Conservation (phyloP, 805 yeast species). For the Wickerhamiella vanderwaltii region DNA sequence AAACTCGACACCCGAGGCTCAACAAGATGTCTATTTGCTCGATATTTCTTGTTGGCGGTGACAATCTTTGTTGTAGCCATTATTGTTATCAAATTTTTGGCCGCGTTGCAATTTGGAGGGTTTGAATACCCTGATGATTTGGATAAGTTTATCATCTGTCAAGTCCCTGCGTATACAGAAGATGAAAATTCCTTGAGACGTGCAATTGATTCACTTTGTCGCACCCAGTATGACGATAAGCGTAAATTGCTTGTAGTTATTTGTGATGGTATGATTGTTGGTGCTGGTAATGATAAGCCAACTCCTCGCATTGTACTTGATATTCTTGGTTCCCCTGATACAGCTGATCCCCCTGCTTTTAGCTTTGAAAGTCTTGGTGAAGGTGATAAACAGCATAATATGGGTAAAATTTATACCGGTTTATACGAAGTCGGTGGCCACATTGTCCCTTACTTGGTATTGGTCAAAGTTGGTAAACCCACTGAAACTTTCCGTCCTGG, state of each 20-base stretch:
- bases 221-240: slow-evolving; percentile 43
- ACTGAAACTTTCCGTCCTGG: slow-evolving; percentile 43
- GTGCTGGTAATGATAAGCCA: slow-evolving; percentile 44
- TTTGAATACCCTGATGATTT: slow-evolving; percentile 29
- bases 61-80: slow-evolving; percentile 30
- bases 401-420: slow-evolving; percentile 53
- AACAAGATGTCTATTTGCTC: slow-evolving; percentile 30
- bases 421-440: slow-evolving; percentile 44
- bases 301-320: slow-evolving; percentile 45
- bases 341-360: slow-evolving; percentile 39
- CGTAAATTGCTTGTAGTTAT: slow-evolving; percentile 44
- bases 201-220: slow-evolving; percentile 46
- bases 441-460: slow-evolving; percentile 40
- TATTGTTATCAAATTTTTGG: slow-evolving; percentile 30
- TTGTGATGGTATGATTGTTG: slow-evolving; percentile 51
- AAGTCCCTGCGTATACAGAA: slow-evolving; percentile 50
- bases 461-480: slow-evolving; percentile 48
- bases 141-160: slow-evolving; percentile 32
- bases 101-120: slow-evolving; percentile 31
- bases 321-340: slow-evolving; percentile 33
- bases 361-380: slow-evolving; percentile 47
- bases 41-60: slow-evolving; percentile 32
- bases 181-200: slow-evolving; percentile 44
- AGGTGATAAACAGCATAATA: slow-evolving; percentile 46
- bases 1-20: slow-evolving; percentile 32